Conservation (phyloP, 73 alveolate species). For the Diophrys appendiculata region DNA sequence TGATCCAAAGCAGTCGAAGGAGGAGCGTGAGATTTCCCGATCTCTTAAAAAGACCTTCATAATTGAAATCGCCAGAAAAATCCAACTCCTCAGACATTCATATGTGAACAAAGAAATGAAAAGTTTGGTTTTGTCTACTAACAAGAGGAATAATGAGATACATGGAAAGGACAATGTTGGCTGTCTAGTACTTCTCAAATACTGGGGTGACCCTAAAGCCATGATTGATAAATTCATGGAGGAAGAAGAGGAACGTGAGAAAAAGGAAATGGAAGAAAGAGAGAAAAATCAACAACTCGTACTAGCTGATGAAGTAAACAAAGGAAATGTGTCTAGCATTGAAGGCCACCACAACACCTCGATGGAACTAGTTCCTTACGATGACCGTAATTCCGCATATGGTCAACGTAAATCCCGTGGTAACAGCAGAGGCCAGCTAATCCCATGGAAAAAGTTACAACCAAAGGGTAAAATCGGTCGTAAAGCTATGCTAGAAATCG, state of each 20-base stretch:
- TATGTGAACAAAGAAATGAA: constrained; percentile 62
- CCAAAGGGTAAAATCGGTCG: constrained; percentile 15
- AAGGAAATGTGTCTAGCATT: constrained; percentile 32
- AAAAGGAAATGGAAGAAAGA: constrained; percentile 36
- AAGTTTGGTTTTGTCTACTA: constrained; percentile 67
- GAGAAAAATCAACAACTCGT: constrained; percentile 25
- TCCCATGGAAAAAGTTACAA: constrained; percentile 44
- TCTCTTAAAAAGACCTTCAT: constrained; percentile 58
- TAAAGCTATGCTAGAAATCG: constrained; percentile 66
- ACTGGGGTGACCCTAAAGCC: constrained; percentile 77
- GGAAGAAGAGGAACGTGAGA: constrained; percentile 32
- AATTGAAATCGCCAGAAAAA: constrained; percentile 47
- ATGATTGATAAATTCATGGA: constrained; percentile 44
- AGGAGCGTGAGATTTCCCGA: constrained; percentile 53
- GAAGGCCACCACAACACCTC: constrained; percentile 29
- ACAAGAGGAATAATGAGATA: constrained; percentile 54
- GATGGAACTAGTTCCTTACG: constrained; percentile 22
- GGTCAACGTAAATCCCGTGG: constrained; percentile 19
- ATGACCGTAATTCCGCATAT: neutral
- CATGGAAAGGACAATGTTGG: constrained; percentile 72
- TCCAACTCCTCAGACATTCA: constrained; percentile 50
- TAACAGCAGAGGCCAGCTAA: constrained; percentile 37
- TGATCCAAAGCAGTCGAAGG: constrained; percentile 11
- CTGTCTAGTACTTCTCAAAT: constrained; percentile 66
- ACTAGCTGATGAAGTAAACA: constrained; percentile 33